Percentiles rank a stretch among this genome's conserved stretches.
These are phyloP conservation scores for Cicer yamashitae DNA, from an alignment of 306 rosid species.

Conservation along the genomic window DNA sequence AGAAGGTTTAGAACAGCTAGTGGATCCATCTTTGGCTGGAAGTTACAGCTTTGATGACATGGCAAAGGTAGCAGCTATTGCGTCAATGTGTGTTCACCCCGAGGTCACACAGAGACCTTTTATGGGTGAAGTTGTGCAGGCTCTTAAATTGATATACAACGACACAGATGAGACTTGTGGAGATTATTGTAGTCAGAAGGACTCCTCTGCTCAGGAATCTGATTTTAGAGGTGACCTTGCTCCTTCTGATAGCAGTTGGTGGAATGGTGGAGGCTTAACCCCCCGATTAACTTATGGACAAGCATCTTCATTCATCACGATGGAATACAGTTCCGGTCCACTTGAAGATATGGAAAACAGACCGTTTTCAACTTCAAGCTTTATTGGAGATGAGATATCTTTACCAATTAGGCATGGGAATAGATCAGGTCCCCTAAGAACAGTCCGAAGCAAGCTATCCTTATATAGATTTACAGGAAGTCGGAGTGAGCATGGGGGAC, in stretches of 20 bases:
- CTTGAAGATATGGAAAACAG: conserved; percentile 91
- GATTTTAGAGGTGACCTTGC: conserved; percentile 78
- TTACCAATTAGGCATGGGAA: conserved; percentile 86
- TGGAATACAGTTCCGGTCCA: conserved; percentile 96
- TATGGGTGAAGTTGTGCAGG: conserved; percentile 99
- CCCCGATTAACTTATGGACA: conserved; percentile 82
- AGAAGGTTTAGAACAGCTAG: conserved; percentile 91
- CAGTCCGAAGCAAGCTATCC: conserved; percentile 74
- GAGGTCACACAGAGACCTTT: conserved; percentile 95
- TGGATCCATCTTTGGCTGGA: conserved; percentile 84
- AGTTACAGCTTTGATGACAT: conserved; percentile 82
- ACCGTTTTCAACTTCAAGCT: conserved; percentile 81
- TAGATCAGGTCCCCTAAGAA: conserved; percentile 91
- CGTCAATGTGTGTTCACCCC: conserved; percentile 91
- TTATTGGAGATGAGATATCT: conserved; percentile 71
- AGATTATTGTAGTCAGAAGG: conserved; percentile 81
- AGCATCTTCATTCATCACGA: conserved; percentile 85
- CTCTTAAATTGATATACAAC: conserved; percentile 87
- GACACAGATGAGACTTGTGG: conserved; percentile 82
- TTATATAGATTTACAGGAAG: conserved; percentile 78
- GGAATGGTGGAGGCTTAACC: conserved; percentile 85
- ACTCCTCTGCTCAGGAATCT: conserved; percentile 84
- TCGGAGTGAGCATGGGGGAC: conserved; percentile 89
- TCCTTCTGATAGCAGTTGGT: conserved; percentile 94
- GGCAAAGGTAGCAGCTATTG: conserved; percentile 97